phyloP scores from a whole-genome alignment of 352 stramenopile species.

The Globisporangium parvum region DNA sequence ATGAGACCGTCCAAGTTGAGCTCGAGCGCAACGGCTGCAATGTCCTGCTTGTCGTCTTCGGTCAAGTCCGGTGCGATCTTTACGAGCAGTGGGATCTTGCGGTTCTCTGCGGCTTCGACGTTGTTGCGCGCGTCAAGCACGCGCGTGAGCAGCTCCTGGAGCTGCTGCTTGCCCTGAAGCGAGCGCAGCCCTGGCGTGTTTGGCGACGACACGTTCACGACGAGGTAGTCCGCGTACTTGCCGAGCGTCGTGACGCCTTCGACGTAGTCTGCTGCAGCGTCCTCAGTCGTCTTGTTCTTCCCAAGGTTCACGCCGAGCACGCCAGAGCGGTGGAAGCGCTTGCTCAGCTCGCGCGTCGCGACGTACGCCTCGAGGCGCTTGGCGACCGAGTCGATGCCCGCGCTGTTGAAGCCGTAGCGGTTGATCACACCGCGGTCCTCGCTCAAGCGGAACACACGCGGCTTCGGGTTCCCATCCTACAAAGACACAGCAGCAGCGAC shows the following conservation, averaged over 20 bases:
- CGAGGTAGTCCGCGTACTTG: conserved; percentile 95
- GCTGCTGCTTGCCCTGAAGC: conserved; percentile 72
- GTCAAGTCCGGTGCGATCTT: conserved; percentile 98
- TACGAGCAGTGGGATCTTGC: conserved; percentile 90
- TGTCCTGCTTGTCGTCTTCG: conserved; percentile 92
- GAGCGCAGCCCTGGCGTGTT: conserved; percentile 91
- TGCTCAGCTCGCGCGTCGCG: conserved; percentile 20
- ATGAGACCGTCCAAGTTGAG: conserved; percentile 93
- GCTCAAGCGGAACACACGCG: conserved; percentile 93
- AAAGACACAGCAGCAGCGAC: conserved; percentile 19
- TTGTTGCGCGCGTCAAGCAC: conserved; percentile 66
- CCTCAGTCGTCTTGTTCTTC: conserved; percentile 95
- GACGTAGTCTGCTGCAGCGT: conserved; percentile 87
- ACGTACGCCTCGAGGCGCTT: conserved; percentile 61
- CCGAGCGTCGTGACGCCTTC: conserved; percentile 87
- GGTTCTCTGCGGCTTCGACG: conserved; percentile 45
- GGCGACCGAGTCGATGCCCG: conserved; percentile 82
- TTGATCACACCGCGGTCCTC: conserved; percentile 97
- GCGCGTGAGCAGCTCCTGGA: conserved; percentile 69
- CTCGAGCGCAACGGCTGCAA: conserved; percentile 86
- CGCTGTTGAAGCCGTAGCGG: conserved; percentile 97
- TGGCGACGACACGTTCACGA: conserved; percentile 97
- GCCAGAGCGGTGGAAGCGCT: conserved; percentile 48
- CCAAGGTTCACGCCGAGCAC: conserved; percentile 96
- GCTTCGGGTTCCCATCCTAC: conserved; percentile 89